phyloP scores from a whole-genome alignment of 2,329 filamentous ascomycete genomes.

The Aspergillus novoparasiticus region DNA sequence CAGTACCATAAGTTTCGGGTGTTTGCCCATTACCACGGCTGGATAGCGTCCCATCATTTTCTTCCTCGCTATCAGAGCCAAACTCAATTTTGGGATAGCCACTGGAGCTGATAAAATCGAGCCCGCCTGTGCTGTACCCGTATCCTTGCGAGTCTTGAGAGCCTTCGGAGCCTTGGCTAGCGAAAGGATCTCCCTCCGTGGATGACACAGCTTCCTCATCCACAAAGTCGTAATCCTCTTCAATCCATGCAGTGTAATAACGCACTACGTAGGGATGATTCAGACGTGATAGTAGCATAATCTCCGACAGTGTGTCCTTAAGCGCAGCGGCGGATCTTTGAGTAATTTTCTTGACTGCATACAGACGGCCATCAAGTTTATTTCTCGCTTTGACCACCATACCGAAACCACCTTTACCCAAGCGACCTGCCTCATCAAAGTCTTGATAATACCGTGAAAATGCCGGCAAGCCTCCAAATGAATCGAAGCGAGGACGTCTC shows the following conservation, averaged over 20 bases:
- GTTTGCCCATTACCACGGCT: slow-evolving; percentile 36
- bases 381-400: slow-evolving; percentile 95
- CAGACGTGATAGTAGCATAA: slow-evolving; percentile 84
- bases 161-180: slow-evolving; percentile 18
- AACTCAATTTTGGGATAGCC: slow-evolving; percentile 78
- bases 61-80: slow-evolving; percentile 58
- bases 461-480: slow-evolving; percentile 55
- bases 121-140: slow-evolving; percentile 71
- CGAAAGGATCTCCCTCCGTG: slow-evolving; percentile 58
- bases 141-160: slow-evolving; percentile 46
- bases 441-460: slow-evolving; percentile 83
- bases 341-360: slow-evolving; percentile 95
- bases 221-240: slow-evolving; percentile 58
- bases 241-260: slow-evolving; percentile 95
- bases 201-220: slow-evolving; percentile 48
- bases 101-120: slow-evolving; percentile 92
- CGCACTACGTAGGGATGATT: slow-evolving; percentile 87
- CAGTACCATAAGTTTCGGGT: slow-evolving; percentile 24
- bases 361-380: slow-evolving; percentile 89
- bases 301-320: slow-evolving; percentile 73
- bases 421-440: slow-evolving; percentile 83
- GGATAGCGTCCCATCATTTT: slow-evolving; percentile 38
- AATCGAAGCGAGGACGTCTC: slow-evolving; percentile 63
- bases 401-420: slow-evolving; percentile 93
- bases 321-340: slow-evolving; percentile 71